Base-by-base conservation (phyloP, 805 yeast genomes). In the Tetrapisispora taiwanensis region DNA sequence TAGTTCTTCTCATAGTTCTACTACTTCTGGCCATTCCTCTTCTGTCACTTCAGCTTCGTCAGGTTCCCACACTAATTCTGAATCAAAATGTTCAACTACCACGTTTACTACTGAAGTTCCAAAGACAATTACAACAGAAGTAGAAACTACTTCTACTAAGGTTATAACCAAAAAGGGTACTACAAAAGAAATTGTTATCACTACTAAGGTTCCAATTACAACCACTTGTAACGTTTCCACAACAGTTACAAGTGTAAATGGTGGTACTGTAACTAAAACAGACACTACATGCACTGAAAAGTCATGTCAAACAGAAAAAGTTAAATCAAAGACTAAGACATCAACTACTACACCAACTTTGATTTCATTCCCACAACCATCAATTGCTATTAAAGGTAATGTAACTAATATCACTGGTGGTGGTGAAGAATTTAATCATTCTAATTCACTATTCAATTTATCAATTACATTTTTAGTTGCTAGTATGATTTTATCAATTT, bases 381-480 rank as follows among this genome's bases (percentile, higher is more conserved):
- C 43, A 4, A 27, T 40, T 26, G 43, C 32, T 7, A 35, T 34
- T 3, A 34, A 34, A n/a, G 39, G 39, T 28, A 41, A 41, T 18
- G 9, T 13, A 7, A 34, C 43, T 8, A 41, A 41, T 12, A 35
- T 41, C 15, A 41, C 43, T 28, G 43, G 43, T 6, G 43, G 31
- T 17, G 43, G 31, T 6, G 36, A 34, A 22, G 44, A 30, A 30
- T 41, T 35, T 17, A 52, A 50, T 10, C 52, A 51, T 13, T 47
- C 59, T 1, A 43, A 46, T 36, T 37, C 40, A 17, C 42, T 39
- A 30, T 40, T 45, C 14, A 40, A 46, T 36, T 15, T 46, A 6
- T 55, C 58, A 13, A 44, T 50, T 4, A 49, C 55, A 9, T 36
- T 51, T 22, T 36, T 52, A 10, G 28, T 53, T 26, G 56, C 53